Evolutionary conservation across 768 basidiomycete genomes (phyloP), one percentile per base, ranked within the genome.

Genomic region (Rhodosporidiobolus sp.): DNA sequence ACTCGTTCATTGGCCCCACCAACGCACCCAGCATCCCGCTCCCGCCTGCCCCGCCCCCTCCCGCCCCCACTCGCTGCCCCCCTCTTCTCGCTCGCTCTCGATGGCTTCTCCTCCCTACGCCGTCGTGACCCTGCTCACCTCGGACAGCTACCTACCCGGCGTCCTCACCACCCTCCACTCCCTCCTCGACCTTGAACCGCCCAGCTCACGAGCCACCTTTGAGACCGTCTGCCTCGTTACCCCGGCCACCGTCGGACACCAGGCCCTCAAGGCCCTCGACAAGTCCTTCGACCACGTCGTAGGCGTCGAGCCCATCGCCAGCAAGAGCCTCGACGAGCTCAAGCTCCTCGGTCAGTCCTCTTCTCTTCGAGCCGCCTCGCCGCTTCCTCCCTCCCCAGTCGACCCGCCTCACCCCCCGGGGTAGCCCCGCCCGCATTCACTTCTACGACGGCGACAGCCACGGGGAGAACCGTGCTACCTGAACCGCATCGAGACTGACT

Each of bases 111-210:
- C 60, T n/a, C 62, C 49, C 30, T 55, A 43, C 57, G 74, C 70
- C 5, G 66, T 72, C 54, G 70, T 69, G 9, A 92, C 95, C 53
- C 89, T 99, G 76, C 83, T 98, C 78, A 93, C 95, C 67, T 92
- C 93, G 45, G 90, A 94, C 80, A 84, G 85, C 35, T 99, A 99
- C 83, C 88, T 98, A 63, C 92, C 92, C 46, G 96, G 96, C 65
- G 94, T 90, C 46, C 88, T 98, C 76, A 86, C 90, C 70, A 85
- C 93, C 78, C 90, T 87, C 45, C 90, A 90, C 65, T 90, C 95
- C 24, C 86, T 99, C 76, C 86, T 86, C 66, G 90, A 94, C 71
- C 80, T 92, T 53, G 93, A 94, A 78, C 62, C 58, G 4, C 38
- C 50, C 49, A 62, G 52, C 28, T 16, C 88, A 65, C 85, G 87